phyloP scores from a whole-genome alignment of 169 alveolate species.

The Cryptosporidium bovis region DNA sequence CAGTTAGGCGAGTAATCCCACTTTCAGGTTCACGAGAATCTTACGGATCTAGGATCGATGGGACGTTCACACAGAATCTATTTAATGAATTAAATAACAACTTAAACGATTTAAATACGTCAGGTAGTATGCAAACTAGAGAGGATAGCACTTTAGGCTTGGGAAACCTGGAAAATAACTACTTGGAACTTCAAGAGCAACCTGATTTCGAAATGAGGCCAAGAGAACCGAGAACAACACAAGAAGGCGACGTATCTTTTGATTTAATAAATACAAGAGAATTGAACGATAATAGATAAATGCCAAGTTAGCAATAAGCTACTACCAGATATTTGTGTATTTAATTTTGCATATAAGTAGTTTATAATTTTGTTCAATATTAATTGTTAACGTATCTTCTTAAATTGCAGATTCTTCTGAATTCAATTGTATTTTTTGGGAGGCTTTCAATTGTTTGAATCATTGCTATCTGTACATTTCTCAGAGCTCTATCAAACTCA shows the following conservation, averaged over 20 bases:
- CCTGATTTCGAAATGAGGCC: constrained; percentile 54
- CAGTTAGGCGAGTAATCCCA: not conserved
- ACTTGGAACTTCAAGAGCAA: not conserved
- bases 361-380: not conserved
- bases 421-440: constrained; percentile 54
- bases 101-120: not conserved
- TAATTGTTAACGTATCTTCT: constrained; percentile 11
- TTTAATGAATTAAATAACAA: constrained; percentile 4
- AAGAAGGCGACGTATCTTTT: constrained; percentile 56
- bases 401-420: constrained; percentile 49
- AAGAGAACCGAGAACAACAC: constrained; percentile 68
- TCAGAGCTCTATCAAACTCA: constrained; percentile 57
- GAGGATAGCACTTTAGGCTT: not conserved
- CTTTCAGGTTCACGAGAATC: not conserved
- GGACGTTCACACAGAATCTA: constrained; percentile 10
- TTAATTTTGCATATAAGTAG: not conserved
- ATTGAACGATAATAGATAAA: not conserved
- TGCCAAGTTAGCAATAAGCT: not conserved
- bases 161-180: not conserved
- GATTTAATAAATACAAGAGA: not conserved
- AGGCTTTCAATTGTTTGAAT: constrained; percentile 46
- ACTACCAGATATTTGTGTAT: not conserved
- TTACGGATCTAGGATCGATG: constrained; percentile 8
- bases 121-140: constrained; percentile 6
- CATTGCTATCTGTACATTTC: constrained; percentile 56